Evolutionary conservation across 2,329 filamentous ascomycete genomes (phyloP), one percentile per base, ranked within the genome.

Genomic region (Neopestalotiopsis clavispora): DNA sequence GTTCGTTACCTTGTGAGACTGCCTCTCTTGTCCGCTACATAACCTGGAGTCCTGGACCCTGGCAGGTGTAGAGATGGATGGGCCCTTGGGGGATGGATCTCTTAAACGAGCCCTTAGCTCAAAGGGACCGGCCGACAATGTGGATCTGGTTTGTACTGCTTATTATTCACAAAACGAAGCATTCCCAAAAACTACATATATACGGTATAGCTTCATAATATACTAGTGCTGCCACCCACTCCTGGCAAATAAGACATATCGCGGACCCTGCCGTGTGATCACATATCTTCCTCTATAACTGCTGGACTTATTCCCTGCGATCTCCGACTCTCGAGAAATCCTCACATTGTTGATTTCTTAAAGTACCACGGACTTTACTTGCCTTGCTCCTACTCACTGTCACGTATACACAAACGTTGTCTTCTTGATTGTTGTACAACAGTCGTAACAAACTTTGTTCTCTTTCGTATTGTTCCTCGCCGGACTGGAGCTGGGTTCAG

Each of bases 251-350:
- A 59, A 14, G 23, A 40, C 59, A 62, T 62, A 62, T 62, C 59
- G 59, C 59, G 59, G 59, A 62, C 59, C 59, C 59, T 62, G 59
- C 59, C 59, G 59, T 34, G 32, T 38, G 59, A 62, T 40, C 59
- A 20, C 30, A 40, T 40, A 34, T 40, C 30, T 62, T 62, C 59
- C 28, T 62, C 20, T 62, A 62, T 34, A 38, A 62, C 34, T 62
- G 59, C 34, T 62, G 12, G 59, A 62, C 30, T 34, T 62, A 62
- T 62, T 38, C 59, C 59, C 59, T 34, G 34, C 59, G 59, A 34
- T 62, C 59, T 62, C 59, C 59, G 59, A 38, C n/a, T 62, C 30
- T n/a, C 45, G 9, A 28, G 23, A 28, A 28, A 28, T 52, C 45
- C 45, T n/a, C 7, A 52, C 45, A 23, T 52, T 52, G 45, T 52